A percentile compares a stretch with the other conserved stretches of the same genome.
phyloP scores from a whole-genome alignment of 345 rosid species.

The Populus tremula region DNA sequence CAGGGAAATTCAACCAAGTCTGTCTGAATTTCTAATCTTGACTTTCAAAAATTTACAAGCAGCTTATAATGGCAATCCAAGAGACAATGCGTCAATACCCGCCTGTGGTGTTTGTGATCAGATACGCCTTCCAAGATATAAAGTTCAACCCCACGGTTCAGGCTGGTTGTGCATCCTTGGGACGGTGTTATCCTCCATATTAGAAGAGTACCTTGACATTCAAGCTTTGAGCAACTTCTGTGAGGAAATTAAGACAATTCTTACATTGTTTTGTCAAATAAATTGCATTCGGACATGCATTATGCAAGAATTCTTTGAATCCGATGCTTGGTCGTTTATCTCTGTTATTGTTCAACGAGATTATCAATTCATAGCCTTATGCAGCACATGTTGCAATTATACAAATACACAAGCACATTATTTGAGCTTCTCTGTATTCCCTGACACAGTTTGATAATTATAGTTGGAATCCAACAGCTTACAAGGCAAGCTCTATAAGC shows the following conservation, averaged over 20 bases:
- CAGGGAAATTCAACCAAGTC: background rate
- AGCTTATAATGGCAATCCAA: slow-evolving; percentile 27
- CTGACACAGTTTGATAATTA: background rate
- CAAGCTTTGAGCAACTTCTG: background rate
- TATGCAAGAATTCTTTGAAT: background rate
- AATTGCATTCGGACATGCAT: background rate
- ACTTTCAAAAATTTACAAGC: background rate
- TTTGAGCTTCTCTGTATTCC: background rate
- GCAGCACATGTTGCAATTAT: too few species aligned
- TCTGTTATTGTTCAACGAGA: background rate
- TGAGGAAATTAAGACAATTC: background rate
- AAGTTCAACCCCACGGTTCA: slow-evolving; percentile 24
- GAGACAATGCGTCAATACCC: slow-evolving; percentile 22
- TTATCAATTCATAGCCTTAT: background rate
- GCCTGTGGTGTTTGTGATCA: slow-evolving; percentile 2
- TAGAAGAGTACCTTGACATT: background rate
- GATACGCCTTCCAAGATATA: slow-evolving; percentile 21
- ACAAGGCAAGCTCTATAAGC: background rate
- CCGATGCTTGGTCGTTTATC: background rate
- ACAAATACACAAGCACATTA: background rate
- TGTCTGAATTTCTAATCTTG: background rate
- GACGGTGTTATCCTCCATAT: slow-evolving; percentile 21
- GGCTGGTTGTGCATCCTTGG: slow-evolving; percentile 27
- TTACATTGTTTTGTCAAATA: background rate
- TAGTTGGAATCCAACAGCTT: background rate